phyloP scores from a whole-genome alignment of 1,284 basidiomycete genomes.

The Anthracocystis walkeri region DNA sequence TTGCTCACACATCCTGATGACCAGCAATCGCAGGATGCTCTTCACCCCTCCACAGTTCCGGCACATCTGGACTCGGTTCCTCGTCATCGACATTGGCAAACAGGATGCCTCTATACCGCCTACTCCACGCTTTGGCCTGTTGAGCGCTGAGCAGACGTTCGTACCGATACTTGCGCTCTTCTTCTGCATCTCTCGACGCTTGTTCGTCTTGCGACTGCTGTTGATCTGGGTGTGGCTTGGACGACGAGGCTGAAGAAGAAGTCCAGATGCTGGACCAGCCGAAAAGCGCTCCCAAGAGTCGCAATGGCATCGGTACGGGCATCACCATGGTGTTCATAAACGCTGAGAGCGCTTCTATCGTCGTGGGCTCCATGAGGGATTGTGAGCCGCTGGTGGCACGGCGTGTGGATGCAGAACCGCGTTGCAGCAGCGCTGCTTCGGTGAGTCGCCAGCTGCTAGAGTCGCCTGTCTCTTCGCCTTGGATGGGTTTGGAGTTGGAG shows the following conservation, averaged over 20 bases:
- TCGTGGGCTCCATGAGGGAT: conserved; percentile 43
- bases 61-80: conserved; percentile 40
- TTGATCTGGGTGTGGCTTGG: not conserved
- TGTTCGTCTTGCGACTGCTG: conserved; percentile 1
- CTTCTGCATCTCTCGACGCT: conserved; percentile 23
- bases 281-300: conserved; percentile 40
- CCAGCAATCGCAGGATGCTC: conserved; percentile 51
- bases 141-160: conserved; percentile 47
- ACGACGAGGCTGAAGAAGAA: not conserved
- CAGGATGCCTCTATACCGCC: conserved; percentile 41
- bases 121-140: conserved; percentile 54
- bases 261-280: conserved; percentile 43
- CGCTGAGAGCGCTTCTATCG: conserved; percentile 46
- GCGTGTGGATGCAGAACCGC: conserved; percentile 23
- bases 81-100: conserved; percentile 53
- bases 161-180: conserved; percentile 42
- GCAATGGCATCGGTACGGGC: conserved; percentile 51
- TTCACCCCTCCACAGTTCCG: conserved; percentile 46
- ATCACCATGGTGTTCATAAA: conserved; percentile 54
- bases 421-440: conserved; percentile 39
- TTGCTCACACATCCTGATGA: conserved; percentile 12
- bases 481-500: conserved; percentile 30
- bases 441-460: conserved; percentile 22
- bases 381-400: conserved; percentile 9
- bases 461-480: conserved; percentile 26